Base-by-base conservation (phyloP, 495 filamentous ascomycete species). In the Neurospora sp. region DNA sequence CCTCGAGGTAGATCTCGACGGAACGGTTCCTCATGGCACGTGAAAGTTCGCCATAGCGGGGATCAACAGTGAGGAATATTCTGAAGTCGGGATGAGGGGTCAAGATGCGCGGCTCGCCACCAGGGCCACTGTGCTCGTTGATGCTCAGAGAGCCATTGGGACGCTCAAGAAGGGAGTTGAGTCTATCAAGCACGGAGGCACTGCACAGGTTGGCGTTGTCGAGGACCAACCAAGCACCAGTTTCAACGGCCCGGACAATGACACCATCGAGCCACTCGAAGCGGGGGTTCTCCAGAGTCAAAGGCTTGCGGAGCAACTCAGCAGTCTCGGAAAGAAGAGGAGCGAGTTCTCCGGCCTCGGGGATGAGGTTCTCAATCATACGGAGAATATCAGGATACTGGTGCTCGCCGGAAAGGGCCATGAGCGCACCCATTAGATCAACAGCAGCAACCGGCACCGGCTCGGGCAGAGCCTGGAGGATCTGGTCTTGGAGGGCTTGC, bases 161-260 rank as follows among this genome's bases (percentile, higher is more conserved):
- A 7, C 81, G 75, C 80, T 99, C 96, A 1, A 97, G 91, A 42
- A 99, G 83, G 0, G 96, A 97, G 79, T 99, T 99, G 76, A 99
- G 81, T 77, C 96, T 87, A 79, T 99, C 96, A 3, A 99, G 89
- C 12, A 98, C 95, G 5, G 96, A 97, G 6, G 95, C 89, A 76
- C 91, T 97, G 80, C 96, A 99, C 18, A 98, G 86, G 77, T 99
- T 99, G 70, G 96, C 95, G 83, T 98, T 97, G 79, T 98, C 95
- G 20, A 99, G 89, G 37, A 98, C 90, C 69, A 99, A 85, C 96
- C 96, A 99, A 60, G 93, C 85, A 38, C 96, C 96, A 77, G 91
- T 86, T 77, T 95, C 89, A 10, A 98, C 85, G 70, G 96, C 95
- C 74, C 93, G 88, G 27, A 98, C 91, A 39, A 99, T 89, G 72